A percentile compares a stretch with the other conserved stretches of the same genome.
These are phyloP conservation scores for Bipolaris bicolor DNA, from an alignment of 2,329 filamentous ascomycete genomes.

Conservation along the genomic window DNA sequence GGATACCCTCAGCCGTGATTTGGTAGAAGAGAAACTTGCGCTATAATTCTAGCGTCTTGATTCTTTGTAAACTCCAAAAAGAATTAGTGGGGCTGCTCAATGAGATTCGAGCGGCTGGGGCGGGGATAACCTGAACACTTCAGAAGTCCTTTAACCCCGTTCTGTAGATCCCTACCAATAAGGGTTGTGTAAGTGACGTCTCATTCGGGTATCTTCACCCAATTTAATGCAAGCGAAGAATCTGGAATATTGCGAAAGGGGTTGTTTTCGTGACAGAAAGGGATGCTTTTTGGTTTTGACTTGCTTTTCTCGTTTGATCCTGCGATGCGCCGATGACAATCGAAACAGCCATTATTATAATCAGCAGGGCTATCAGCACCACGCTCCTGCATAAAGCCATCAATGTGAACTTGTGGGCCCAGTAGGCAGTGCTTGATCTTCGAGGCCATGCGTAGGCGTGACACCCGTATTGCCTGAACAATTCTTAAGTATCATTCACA, in stretches of 20 bases:
- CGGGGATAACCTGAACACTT: neutral
- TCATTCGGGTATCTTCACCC: neutral
- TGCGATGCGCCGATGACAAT: neutral
- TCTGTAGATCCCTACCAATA: neutral
- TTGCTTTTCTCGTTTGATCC: conserved; percentile 1
- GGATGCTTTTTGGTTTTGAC: conserved; percentile 1
- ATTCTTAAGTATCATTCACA: neutral
- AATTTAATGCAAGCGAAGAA: neutral
- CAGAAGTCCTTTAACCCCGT: neutral
- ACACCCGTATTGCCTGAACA: neutral
- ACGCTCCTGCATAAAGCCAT: neutral
- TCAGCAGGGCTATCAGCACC: neutral
- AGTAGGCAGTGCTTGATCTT: neutral
- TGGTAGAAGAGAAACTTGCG: neutral
- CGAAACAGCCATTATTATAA: neutral
- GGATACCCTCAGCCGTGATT: neutral
- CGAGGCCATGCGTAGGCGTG: neutral
- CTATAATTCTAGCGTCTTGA: neutral
- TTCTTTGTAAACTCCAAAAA: neutral
- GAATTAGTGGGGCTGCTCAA: neutral
- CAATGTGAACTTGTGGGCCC: neutral
- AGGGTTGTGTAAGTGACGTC: neutral
- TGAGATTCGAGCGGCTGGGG: neutral
- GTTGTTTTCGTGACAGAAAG: neutral
- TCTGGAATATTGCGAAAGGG: neutral